These are phyloP conservation scores for Pleurostoma richardsiae DNA, from an alignment of 2,329 filamentous ascomycete genomes.

Conservation along the genomic window DNA sequence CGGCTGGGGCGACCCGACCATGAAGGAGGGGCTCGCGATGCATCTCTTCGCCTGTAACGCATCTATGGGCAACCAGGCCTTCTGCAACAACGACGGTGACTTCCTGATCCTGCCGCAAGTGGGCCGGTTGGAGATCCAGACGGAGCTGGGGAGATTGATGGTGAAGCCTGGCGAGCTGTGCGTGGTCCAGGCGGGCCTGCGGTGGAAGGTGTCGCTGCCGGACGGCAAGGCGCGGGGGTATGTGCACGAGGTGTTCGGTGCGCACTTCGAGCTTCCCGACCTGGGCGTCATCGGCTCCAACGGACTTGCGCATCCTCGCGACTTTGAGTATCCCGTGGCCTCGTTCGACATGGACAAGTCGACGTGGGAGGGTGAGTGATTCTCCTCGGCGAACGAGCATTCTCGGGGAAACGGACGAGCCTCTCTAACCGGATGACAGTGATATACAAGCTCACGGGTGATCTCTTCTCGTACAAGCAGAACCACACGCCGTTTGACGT, in stretches of 20 bases:
- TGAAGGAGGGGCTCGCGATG: constrained; percentile 40
- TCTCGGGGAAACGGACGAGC: background rate
- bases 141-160: constrained; percentile 52
- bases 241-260: constrained; percentile 60
- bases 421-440: background rate
- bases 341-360: constrained; percentile 31
- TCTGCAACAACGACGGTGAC: constrained; percentile 56
- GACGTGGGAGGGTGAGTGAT: background rate
- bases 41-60: constrained; percentile 43
- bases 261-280: constrained; percentile 58
- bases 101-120: constrained; percentile 59
- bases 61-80: constrained; percentile 38
- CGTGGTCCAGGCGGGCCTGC: constrained; percentile 58
- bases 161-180: constrained; percentile 61
- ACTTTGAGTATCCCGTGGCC: constrained; percentile 59
- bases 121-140: constrained; percentile 60
- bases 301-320: constrained; percentile 57
- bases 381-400: background rate
- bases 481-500: constrained; percentile 61
- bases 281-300: constrained; percentile 61
- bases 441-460: constrained; percentile 47
- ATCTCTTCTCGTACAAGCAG: constrained; percentile 53
- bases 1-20: constrained; percentile 44
- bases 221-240: constrained; percentile 35
- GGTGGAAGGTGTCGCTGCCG: constrained; percentile 54